Percentiles rank a stretch among this genome's conserved stretches.
phyloP scores from a whole-genome alignment of 1,284 basidiomycete genomes.

The Malassezia pachydermatis region DNA sequence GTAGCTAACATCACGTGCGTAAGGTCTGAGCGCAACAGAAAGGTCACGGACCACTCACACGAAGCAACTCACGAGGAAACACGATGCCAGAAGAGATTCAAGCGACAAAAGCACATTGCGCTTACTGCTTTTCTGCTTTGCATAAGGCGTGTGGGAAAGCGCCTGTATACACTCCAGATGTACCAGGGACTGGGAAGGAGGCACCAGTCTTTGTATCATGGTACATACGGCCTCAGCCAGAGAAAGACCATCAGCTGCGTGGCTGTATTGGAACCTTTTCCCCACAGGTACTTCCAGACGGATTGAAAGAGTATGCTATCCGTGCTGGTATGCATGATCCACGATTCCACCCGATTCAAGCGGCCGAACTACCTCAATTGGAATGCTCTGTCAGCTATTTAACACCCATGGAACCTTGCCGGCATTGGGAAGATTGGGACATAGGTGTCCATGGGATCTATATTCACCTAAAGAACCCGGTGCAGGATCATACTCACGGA shows the following conservation, averaged over 20 bases:
- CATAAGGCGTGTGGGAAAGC: too few relatives aligned
- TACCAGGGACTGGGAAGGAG: constrained; percentile 41
- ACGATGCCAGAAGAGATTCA: too few relatives aligned
- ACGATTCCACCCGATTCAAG: constrained; percentile 59
- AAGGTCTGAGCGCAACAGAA: too few relatives aligned
- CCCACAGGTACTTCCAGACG: constrained; percentile 62
- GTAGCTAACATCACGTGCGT: too few relatives aligned
- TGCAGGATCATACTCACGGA: neutral
- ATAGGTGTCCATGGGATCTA: constrained; percentile 84
- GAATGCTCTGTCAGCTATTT: constrained; percentile 85
- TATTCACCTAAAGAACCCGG: constrained; percentile 67
- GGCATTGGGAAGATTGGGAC: constrained; percentile 81
- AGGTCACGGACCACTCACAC: too few relatives aligned
- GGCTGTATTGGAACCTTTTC: constrained; percentile 95
- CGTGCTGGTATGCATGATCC: constrained; percentile 53
- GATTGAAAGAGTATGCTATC: constrained; percentile 78
- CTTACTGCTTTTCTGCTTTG: too few relatives aligned
- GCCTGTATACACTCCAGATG: too few relatives aligned
- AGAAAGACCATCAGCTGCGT: constrained; percentile 56
- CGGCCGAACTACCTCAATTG: constrained; percentile 64
- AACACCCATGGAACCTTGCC: constrained; percentile 77
- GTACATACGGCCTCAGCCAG: constrained; percentile 56
- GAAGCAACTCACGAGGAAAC: too few relatives aligned
- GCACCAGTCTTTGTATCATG: constrained; percentile 91
- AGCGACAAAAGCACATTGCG: too few relatives aligned